These are phyloP conservation scores for Ophiocordyceps robertsii DNA, from an alignment of 2,329 filamentous ascomycete genomes.

Conservation along the genomic window DNA sequence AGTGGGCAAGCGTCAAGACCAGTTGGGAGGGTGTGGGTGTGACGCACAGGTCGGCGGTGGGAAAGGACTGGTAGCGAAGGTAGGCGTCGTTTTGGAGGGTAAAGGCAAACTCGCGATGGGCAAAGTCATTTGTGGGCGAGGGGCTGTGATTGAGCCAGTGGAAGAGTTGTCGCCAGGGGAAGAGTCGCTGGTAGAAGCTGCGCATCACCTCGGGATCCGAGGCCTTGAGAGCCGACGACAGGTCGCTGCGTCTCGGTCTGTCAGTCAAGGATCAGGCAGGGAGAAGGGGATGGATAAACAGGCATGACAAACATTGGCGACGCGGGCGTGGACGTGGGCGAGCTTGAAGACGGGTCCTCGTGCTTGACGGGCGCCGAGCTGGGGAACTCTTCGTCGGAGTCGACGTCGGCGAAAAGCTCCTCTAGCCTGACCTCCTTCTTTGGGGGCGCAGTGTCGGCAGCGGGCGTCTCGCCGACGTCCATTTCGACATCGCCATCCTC, in stretches of 20 bases:
- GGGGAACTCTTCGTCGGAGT: slow-evolving; percentile 49
- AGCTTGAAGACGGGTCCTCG: slow-evolving; percentile 19
- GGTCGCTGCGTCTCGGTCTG: slow-evolving; percentile 12
- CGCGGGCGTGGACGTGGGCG: slow-evolving; percentile 23
- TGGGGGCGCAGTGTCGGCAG: slow-evolving; percentile 6
- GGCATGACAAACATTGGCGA: slow-evolving; percentile 26
- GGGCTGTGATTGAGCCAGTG: slow-evolving; percentile 96
- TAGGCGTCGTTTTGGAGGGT: slow-evolving; percentile 89
- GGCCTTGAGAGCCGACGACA: slow-evolving; percentile 24
- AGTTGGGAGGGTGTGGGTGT: neutral
- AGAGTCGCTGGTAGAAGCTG: slow-evolving; percentile 89
- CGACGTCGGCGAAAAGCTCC: slow-evolving; percentile 43
- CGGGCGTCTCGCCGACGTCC: slow-evolving; percentile 14
- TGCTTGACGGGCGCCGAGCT: slow-evolving; percentile 30
- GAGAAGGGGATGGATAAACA: neutral
- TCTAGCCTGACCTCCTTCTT: slow-evolving; percentile 41
- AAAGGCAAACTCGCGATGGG: slow-evolving; percentile 89
- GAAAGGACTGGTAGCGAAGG: slow-evolving; percentile 70
- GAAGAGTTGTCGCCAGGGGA: slow-evolving; percentile 88
- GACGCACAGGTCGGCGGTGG: slow-evolving; percentile 38
- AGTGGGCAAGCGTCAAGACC: neutral
- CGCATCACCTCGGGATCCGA: slow-evolving; percentile 78
- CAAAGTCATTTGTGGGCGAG: slow-evolving; percentile 75
- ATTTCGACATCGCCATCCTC: slow-evolving; percentile 26
- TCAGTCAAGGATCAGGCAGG: neutral